Base-by-base conservation (phyloP, 1,284 basidiomycete species). In the Pseudozyma thailandica region DNA sequence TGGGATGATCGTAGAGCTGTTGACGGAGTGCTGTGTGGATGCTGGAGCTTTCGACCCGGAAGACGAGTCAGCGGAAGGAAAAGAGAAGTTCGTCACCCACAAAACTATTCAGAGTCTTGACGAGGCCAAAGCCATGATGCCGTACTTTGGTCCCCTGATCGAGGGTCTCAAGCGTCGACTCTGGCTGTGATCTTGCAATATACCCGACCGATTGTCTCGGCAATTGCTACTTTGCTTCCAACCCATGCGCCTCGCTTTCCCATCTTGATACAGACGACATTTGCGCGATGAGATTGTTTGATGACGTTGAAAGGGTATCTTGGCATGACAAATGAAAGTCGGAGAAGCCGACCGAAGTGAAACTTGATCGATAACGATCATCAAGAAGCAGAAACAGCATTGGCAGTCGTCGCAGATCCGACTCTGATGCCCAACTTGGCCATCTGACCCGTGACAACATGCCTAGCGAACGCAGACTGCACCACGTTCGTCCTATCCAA, bases 401-500 rank as follows among this genome's bases (percentile, higher is more conserved):
- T 16, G 3, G 49, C 37, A 33, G 26, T 6, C 18, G 47, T n/a
- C 10, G 38, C 18, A 6, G 41, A 33, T 20, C 46, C 59, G 15
- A 63, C 52, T 10, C 25, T 37, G 30, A 79, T 59, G 5, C 57
- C 76, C 12, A 78, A 31, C 21, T 49, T 50, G 6, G 63, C 54
- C 12, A 80, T 50, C 61, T 97, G 93, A 55, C 87, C 88, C 48
- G 88, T 88, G 57, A 98, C 85, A 25, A 94, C 88, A 81, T 91
- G 87, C 58, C 93, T 87, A 7, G 92, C 92, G 76, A 97, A 91
- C 0, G 94, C 94, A 21, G 92, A 95, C 84, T 98, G 92, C 0
- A 97, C 90, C 72, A 96, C 96, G 82, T 99, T 99, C 8, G 96
- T 99, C 33, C 96, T 89, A 81, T 98, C 95, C 60, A 98, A 85